A percentile compares a stretch with the other conserved stretches of the same genome.
phyloP scores from a whole-genome alignment of 176 grass and related monocot genomes.

The Aegilops umbellulata region DNA sequence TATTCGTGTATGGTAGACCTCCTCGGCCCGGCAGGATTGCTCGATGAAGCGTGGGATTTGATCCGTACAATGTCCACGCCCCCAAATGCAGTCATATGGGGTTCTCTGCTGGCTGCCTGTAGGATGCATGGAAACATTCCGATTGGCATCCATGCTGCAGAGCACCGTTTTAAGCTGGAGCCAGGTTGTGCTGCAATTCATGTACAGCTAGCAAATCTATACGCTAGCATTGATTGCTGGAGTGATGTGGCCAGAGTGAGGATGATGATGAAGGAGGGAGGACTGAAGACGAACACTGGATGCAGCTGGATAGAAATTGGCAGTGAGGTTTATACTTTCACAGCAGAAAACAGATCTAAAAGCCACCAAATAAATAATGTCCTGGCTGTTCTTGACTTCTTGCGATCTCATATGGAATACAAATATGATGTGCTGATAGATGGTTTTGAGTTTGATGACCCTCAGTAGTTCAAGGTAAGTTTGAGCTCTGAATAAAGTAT shows the following conservation, averaged over 20 bases:
- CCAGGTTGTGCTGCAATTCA: constrained; percentile 57
- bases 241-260: constrained; percentile 48
- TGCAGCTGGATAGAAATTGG: constrained; percentile 66
- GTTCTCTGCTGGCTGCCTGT: constrained; percentile 53
- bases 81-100: constrained; percentile 57
- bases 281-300: constrained; percentile 42
- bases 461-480: neutral
- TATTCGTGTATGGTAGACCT: constrained; percentile 75
- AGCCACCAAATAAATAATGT: constrained; percentile 34
- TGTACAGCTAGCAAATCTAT: constrained; percentile 54
- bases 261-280: constrained; percentile 44
- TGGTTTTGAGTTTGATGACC: constrained; percentile 21
- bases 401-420: constrained; percentile 41
- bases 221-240: constrained; percentile 45
- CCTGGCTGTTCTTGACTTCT: constrained; percentile 38
- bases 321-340: constrained; percentile 44
- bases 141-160: constrained; percentile 39
- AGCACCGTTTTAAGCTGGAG: constrained; percentile 49
- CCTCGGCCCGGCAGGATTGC: constrained; percentile 46
- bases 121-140: constrained; percentile 31
- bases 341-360: constrained; percentile 38
- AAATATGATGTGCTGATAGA: constrained; percentile 26
- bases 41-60: constrained; percentile 52
- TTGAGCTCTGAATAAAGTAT: constrained; percentile 1
- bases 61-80: constrained; percentile 35